These are phyloP conservation scores for Sclerotinia sclerotiorum DNA, from an alignment of 2,329 filamentous ascomycete species.

Conservation along the genomic window DNA sequence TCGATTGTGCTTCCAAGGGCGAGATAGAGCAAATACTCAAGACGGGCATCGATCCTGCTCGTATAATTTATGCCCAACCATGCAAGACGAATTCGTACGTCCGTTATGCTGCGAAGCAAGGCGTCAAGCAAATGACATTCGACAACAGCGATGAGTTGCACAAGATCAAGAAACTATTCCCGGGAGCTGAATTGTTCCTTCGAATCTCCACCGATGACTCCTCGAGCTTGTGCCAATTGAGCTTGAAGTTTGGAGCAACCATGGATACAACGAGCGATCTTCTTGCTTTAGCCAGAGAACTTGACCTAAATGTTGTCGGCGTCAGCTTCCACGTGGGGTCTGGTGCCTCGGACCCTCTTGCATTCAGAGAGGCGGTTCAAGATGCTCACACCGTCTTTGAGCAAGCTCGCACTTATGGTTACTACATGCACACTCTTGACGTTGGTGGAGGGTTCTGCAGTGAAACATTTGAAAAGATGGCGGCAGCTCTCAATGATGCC, in stretches of 20 bases:
- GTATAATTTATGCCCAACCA: conserved; percentile 98
- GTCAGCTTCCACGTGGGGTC: conserved; percentile 99
- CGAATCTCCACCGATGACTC: conserved; percentile 97
- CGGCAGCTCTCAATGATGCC: conserved; percentile 72
- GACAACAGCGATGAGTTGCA: conserved; percentile 97
- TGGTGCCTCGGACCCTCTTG: conserved; percentile 87
- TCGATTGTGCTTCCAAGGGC: conserved; percentile 96
- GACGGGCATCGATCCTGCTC: conserved; percentile 78
- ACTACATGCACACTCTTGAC: conserved; percentile 81
- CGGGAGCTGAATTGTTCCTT: conserved; percentile 85
- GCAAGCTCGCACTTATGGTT: conserved; percentile 74
- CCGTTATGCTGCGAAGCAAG: conserved; percentile 78
- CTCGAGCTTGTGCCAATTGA: conserved; percentile 88
- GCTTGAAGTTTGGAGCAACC: conserved; percentile 94
- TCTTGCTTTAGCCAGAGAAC: conserved; percentile 73
- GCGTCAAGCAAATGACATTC: conserved; percentile 98
- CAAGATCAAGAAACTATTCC: conserved; percentile 93
- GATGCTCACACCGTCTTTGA: conserved; percentile 90
- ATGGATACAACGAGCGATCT: conserved; percentile 78
- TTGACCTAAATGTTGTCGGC: conserved; percentile 87
- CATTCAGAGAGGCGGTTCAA: conserved; percentile 85
- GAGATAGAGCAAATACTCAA: conserved; percentile 91
- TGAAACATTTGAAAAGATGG: conserved; percentile 91
- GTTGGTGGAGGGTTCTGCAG: conserved; percentile 91
- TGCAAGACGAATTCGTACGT: conserved; percentile 99